Percentiles rank a stretch among this genome's conserved stretches.
Conservation (phyloP, 495 filamentous ascomycete genomes). For the Xylaria sp. region DNA sequence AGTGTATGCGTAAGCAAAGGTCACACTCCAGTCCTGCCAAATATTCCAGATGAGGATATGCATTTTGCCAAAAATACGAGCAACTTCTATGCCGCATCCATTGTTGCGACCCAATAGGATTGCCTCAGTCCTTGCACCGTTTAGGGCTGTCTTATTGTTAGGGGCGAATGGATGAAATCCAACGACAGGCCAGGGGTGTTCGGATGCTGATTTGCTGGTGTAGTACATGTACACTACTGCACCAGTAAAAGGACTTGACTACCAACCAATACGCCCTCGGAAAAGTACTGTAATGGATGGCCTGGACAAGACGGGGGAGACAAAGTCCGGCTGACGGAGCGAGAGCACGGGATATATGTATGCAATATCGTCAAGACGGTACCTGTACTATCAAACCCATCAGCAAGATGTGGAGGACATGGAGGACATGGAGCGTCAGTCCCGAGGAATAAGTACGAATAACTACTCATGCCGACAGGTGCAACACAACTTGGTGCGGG, state of each 20-base stretch:
- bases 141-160: constrained; percentile 5
- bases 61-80: constrained; percentile 17
- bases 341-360: neutral
- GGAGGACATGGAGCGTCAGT: constrained; percentile 1
- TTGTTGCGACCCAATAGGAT: constrained; percentile 17
- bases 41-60: constrained; percentile 8
- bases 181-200: constrained; percentile 3
- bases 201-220: neutral
- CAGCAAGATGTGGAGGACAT: neutral
- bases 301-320: constrained; percentile 3
- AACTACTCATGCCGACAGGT: neutral
- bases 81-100: constrained; percentile 16
- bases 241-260: constrained; percentile 3
- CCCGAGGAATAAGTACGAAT: neutral
- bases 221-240: neutral
- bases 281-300: neutral
- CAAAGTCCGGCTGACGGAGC: constrained; percentile 15
- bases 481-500: neutral
- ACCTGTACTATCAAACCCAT: constrained; percentile 3
- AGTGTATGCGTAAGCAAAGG: neutral
- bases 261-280: constrained; percentile 3
- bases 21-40: constrained; percentile 10
- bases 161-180: constrained; percentile 12
- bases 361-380: neutral
- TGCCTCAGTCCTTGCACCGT: neutral